These are phyloP conservation scores for Sordaria brevicollis DNA, from an alignment of 495 filamentous ascomycete genomes.

Conservation along the genomic window DNA sequence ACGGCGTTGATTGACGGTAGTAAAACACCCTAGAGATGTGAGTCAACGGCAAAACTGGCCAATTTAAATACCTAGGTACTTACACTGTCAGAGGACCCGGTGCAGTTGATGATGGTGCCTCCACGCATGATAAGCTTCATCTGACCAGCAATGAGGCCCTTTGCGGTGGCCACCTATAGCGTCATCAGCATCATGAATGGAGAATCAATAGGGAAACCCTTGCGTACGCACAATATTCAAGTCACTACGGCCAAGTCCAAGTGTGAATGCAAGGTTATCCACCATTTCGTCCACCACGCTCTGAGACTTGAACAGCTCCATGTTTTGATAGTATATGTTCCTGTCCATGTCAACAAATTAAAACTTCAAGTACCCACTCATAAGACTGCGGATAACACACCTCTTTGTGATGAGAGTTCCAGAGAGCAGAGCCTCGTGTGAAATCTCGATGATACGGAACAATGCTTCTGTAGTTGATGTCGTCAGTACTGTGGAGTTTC, in stretches of 20 bases:
- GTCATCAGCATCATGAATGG: neutral
- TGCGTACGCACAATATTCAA: constrained; percentile 56
- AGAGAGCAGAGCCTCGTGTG: constrained; percentile 55
- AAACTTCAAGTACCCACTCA: neutral
- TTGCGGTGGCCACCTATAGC: constrained; percentile 47
- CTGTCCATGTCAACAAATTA: constrained; percentile 29
- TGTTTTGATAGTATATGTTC: constrained; percentile 86
- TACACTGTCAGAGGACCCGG: constrained; percentile 18
- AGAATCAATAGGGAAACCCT: no score
- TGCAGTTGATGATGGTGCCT: constrained; percentile 20
- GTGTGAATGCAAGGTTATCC: constrained; percentile 76
- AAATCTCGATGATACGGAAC: constrained; percentile 58
- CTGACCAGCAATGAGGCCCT: constrained; percentile 28
- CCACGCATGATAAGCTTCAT: constrained; percentile 13
- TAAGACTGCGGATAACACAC: constrained; percentile 28
- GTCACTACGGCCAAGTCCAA: constrained; percentile 47
- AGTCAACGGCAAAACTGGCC: neutral
- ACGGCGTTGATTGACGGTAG: constrained; percentile 51
- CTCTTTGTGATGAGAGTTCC: constrained; percentile 67
- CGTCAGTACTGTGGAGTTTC: neutral
- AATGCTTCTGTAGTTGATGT: constrained; percentile 26
- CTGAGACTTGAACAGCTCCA: constrained; percentile 69
- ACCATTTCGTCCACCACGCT: constrained; percentile 63
- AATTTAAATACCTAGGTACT: neutral
- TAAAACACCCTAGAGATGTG: constrained; percentile 46